Evolutionary conservation across 768 basidiomycete species (phyloP), one percentile per base, ranked within the genome.

Genomic region (Daedalea quercina): DNA sequence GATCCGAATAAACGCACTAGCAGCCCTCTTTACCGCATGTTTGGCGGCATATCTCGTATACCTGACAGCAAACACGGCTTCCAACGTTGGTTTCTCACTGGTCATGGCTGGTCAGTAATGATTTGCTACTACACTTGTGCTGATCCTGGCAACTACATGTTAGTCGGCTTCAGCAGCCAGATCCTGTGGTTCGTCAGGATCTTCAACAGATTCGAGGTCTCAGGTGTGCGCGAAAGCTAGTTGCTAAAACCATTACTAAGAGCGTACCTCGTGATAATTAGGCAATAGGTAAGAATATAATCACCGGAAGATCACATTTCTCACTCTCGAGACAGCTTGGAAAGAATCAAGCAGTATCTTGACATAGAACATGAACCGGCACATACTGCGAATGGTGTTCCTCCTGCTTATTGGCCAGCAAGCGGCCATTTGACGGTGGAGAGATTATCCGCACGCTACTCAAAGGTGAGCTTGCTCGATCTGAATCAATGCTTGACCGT

Each of bases 351-450:
- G 48, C 75, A 75, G 34, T 82, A 81, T 60, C 61, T 81, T 31
- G 66, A 70, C 20, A 77, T 80, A 41, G 79, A 80, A 47, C 77
- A 78, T 52, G 81, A 83, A 63, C 69, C 70, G 0, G 63, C 67
- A 50, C 56, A 71, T 1, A 69, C 67, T 1, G 57, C 66, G 35
- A 57, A 66, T 9, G 74, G 74, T 3, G 62, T 71, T 23, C 81
- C 81, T 1, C 80, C 81, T 9, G 81, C 81, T 0, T 76, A 80
- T 50, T 84, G 81, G 81, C 81, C 81, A 7, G 70, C 80, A 1
- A 76, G 76, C 19, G 81, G 81, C 2, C 64, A 70, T 3, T 64
- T 82, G 24, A 59, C 62, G 3, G 73, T 79, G 1, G 75, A 81
- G 55, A 70, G 75, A 42, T 63, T 82, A 9, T 74, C 70, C 24